Evolutionary conservation across 495 filamentous ascomycete genomes (phyloP).

Genomic region (Hypoxylon rickii): DNA sequence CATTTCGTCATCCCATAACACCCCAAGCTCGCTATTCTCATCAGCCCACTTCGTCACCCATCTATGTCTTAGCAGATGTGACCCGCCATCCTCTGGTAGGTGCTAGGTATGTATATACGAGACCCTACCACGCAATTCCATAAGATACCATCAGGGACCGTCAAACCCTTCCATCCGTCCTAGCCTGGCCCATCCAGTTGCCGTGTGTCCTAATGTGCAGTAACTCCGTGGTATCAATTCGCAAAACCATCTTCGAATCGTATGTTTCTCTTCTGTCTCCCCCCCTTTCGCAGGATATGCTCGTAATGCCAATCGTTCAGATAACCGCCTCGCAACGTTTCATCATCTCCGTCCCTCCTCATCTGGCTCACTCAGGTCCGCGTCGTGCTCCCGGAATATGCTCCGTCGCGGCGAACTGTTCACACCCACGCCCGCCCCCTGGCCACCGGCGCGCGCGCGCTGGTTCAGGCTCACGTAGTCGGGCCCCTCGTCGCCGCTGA

Average conservation of each 20-base stretch:
- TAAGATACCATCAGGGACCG: too few species aligned
- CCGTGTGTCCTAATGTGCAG: background rate
- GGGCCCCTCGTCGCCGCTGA: background rate
- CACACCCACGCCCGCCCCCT: background rate
- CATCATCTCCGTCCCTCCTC: background rate
- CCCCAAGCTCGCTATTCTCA: background rate
- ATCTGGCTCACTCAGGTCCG: constrained; percentile 34
- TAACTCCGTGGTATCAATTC: constrained; percentile 19
- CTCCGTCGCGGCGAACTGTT: constrained; percentile 39
- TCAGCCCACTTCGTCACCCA: background rate
- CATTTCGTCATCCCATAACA: constrained; percentile 12
- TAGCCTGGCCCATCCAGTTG: background rate
- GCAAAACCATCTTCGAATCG: background rate
- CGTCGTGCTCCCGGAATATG: constrained; percentile 44
- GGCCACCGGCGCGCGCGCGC: too few species aligned
- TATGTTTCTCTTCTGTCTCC: background rate
- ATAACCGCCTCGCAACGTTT: too few species aligned
- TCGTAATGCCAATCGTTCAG: background rate
- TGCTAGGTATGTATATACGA: background rate
- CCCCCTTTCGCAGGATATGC: background rate
- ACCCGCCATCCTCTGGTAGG: background rate
- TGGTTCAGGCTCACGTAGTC: constrained; percentile 38
- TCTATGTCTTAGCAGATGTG: background rate
- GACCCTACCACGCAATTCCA: too few species aligned
- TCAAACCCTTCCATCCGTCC: too few species aligned